Base-by-base conservation (phyloP, 441 rosid species). In the Adansonia grandidieri region DNA sequence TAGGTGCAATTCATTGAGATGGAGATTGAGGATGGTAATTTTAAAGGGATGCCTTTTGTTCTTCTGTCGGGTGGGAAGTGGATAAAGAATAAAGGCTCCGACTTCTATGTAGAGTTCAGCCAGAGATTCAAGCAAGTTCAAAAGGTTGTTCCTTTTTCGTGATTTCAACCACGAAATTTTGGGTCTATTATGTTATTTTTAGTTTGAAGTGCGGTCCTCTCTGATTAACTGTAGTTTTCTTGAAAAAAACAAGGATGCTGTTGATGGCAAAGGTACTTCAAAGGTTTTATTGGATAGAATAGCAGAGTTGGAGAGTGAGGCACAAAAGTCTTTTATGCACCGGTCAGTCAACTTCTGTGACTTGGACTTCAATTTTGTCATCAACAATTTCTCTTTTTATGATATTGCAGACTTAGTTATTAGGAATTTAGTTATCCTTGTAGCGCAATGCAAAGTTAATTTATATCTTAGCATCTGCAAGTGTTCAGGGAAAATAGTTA, bases 291-390 rank as follows among this genome's bases (percentile, higher is more conserved):
- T 97, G 83, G 92, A 89, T 75, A 94, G 75, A 89, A 94, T 94
- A 80, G 91, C 93, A 69, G 86, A 84, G 70, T 63, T 86, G 94
- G 99, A 97, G 86, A 87, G 92, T 81, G 97, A 97, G 85, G 99
- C 99, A 37, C 98, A 97, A 81, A 94, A 97, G 86, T 94, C 98
- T 75, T 97, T 97, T 84, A 94, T 97, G 99, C 99, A 97, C 83
- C 87, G 99, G 99, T 94, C 74, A 84, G 94, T 87, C 48, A 78
- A 76, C 73, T 79, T 77, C 69, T 63, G 69, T 50, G 78, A 17
- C 42, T 70, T 62, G 7, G 22, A 19, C 9, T 64, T 58, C 54
- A 66, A 45, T 77, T 50, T 48, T 6, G 42, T 77, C 44, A 67
- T 60, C 57, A 20, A 40, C 45, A 15, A 37, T 56, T 44, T 68